Evolutionary conservation across 768 basidiomycete genomes (phyloP).

Genomic region (Hygrocybe coccinea): DNA sequence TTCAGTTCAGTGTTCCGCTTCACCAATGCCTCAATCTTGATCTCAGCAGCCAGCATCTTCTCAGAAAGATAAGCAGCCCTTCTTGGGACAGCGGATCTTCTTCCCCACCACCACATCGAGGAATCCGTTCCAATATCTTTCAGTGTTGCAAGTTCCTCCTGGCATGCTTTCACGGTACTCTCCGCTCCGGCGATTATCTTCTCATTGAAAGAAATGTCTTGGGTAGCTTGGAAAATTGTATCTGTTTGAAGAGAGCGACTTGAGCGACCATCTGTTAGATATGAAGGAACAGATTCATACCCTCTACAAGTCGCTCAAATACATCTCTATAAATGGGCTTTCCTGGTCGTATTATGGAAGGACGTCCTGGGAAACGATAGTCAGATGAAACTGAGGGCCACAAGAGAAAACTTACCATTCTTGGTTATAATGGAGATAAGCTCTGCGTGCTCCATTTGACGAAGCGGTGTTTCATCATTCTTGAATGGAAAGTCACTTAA

Average conservation of each 20-base stretch:
- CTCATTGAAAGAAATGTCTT: slow-evolving; percentile 78
- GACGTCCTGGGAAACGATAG: slow-evolving; percentile 52
- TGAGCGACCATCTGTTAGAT: not conserved
- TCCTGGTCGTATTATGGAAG: slow-evolving; percentile 80
- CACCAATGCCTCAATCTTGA: slow-evolving; percentile 67
- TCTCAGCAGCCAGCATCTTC: slow-evolving; percentile 68
- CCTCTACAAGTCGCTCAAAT: slow-evolving; percentile 75
- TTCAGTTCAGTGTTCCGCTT: slow-evolving; percentile 65
- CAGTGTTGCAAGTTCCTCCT: slow-evolving; percentile 68
- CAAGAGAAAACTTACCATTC: no score
- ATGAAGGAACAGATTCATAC: slow-evolving; percentile 36
- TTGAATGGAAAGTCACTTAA: slow-evolving; percentile 86
- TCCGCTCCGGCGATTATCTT: slow-evolving; percentile 58
- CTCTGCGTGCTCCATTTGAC: slow-evolving; percentile 85
- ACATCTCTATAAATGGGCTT: slow-evolving; percentile 86
- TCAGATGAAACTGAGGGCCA: not conserved
- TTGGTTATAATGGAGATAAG: slow-evolving; percentile 74
- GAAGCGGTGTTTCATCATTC: slow-evolving; percentile 75
- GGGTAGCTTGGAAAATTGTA: slow-evolving; percentile 69
- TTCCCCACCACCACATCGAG: slow-evolving; percentile 37
- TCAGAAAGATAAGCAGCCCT: slow-evolving; percentile 64
- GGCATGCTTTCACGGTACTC: slow-evolving; percentile 60
- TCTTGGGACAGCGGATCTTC: slow-evolving; percentile 48
- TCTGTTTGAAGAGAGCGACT: slow-evolving; percentile 41
- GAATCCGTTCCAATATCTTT: slow-evolving; percentile 55